Base-by-base conservation (phyloP, 73 alveolate species). In the Breviolum minutum region DNA sequence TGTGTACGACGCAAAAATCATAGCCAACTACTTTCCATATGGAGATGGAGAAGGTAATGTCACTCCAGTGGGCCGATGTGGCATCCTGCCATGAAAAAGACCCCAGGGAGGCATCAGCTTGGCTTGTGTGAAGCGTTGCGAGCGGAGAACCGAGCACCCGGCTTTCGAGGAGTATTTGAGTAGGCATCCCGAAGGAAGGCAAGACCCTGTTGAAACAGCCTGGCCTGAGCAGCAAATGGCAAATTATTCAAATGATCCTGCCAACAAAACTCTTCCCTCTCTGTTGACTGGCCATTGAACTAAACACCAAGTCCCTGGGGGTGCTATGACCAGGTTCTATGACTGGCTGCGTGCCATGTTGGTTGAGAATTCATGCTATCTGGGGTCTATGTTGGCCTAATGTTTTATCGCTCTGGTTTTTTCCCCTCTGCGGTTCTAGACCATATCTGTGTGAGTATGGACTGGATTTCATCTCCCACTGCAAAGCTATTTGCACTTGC, bases 191-290 rank as follows among this genome's bases (percentile, higher is more conserved):
- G 87, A 27, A 90, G 88, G 88, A 29, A 90, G 8, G 26, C 5
- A 63, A 90, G 70, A 63, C 96, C 96, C 87, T 90, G 96, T 87
- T 71, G 96, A 76, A 90, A 90, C 29, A 71, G 64, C 87, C 73
- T 90, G 73, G 96, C 96, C 96, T 90, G 63, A 30, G 54, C 54
- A 40, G 54, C n/a, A 27, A 20, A 63, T 12, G 13, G 32, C 69
- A 77, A 27, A 27, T 12, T 0, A 40, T n/a, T n/a, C n/a, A n/a
- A n/a, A n/a, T n/a, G n/a, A n/a, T n/a, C n/a, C n/a, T 80, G 40
- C 32, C 63, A 2, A 24, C 82, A 19, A 20, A 71, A 73, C 54
- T 40, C 54, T 40, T 40, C 3, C 3, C 5, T 40, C 54, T 40
- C 54, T 40, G 3, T 40, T 40, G 54, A 40, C 54, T 2, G 0